Base-by-base conservation (phyloP, 768 basidiomycete species). In the Rhizopogon vulgaris region DNA sequence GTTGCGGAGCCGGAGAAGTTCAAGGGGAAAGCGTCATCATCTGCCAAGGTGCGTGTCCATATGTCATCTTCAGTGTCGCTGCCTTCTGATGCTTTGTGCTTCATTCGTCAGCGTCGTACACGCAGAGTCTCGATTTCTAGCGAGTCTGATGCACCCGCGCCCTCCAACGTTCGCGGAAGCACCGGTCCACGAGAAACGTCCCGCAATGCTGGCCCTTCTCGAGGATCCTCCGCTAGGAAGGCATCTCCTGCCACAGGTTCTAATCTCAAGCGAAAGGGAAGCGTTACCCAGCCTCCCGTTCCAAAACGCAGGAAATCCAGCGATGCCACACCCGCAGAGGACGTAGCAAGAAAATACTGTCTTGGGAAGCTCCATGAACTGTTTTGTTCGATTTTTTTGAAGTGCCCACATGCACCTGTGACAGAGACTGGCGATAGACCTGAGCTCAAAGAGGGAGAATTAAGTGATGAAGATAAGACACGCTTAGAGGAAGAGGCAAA, bases 331-430 rank as follows among this genome's bases (percentile, higher is more conserved):
- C 68, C 73, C 1, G 66, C 71, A 6, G 84, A 84, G n/a, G 90
- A 93, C 60, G 81, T 87, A 8, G 76, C 80, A 0, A 77, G 90
- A 56, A 90, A 84, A 63, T 92, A 90, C 58, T 93, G 90, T 65
- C 72, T 88, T 45, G 77, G 78, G 12, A 90, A 90, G 67, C 69
- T 91, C 58, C 78, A 82, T 59, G 85, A 87, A 43, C 70, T 90
- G 55, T 80, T 91, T 65, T 72, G 72, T 54, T 77, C 83, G 27
- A 80, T 92, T 18, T 92, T 87, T 65, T 58, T 82, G 56, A 77
- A 80, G 55, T 87, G 90, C 69, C 86, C 87, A 18, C 76, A 79
- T 66, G 68, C 76, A 39, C 56, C 53, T 39, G 63, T 63, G n/a
- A 65, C 68, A n/a, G 65, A 57, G 56, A 64, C 55, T 37, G 56